Base-by-base conservation (phyloP, 768 basidiomycete genomes). In the Fomitopsis serialis region DNA sequence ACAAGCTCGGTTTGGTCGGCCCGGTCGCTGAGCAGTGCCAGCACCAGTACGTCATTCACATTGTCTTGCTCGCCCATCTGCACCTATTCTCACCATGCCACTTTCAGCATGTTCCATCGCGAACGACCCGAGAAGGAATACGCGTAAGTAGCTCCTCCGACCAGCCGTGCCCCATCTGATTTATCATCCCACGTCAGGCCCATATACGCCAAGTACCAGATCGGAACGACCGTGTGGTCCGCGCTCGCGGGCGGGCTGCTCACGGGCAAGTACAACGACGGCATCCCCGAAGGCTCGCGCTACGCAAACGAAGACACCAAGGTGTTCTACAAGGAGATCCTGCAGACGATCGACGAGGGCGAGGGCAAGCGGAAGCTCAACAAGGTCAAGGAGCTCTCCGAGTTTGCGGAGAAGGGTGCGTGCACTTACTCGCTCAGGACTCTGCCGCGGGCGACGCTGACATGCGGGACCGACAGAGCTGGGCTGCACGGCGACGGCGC, bases 41-140 rank as follows among this genome's bases (percentile, higher is more conserved):
- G 62, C 81, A 86, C 72, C 71, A 84, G 83, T 85, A 54, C 19
- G 77, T 66, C 7, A 59, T 34, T 29, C 29, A 36, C 13, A 10
- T 52, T 70, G 78, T 83, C n/a, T 24, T 21, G 9, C 11, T 25
- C 22, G 27, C 22, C 10, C 32, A 10, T 21, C 13, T 13, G 27
- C 21, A 15, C 35, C n/a, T 11, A 60, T 52, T 3, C 17, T 11
- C 5, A 56, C 76, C 65, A 17, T 42, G 19, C 10, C n/a, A 15
- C 46, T 46, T 35, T 23, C 66, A 87, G 82, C 63, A 82, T 90
- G 80, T 78, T 92, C 66, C 78, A 84, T 65, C 82, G 89, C 19
- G 86, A 92, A 58, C 77, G 85, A 12, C 83, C 89, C 17, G 91
- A 93, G 72, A 79, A 80, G 61, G 89, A 92, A 73, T 91, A 88